Evolutionary conservation across 495 filamentous ascomycete genomes (phyloP).

Genomic region (Trichoderma reesei): DNA sequence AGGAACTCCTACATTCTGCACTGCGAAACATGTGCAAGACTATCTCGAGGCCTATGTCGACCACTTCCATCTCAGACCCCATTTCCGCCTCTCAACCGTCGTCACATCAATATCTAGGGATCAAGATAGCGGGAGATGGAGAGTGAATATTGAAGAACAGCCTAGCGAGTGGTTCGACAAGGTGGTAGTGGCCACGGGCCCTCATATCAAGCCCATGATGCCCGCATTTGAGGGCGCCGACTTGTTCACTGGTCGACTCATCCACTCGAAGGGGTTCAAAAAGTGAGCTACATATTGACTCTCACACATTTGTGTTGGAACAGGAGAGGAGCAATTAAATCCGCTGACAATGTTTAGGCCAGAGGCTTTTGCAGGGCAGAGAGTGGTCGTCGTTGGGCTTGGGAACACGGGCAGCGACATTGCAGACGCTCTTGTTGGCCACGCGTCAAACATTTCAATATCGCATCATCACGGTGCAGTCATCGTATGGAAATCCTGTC

Average conservation of each 20-base stretch:
- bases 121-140: conserved; percentile 17
- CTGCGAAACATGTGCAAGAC: conserved; percentile 16
- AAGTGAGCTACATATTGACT: conserved; percentile 1
- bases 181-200: conserved; percentile 19
- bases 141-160: conserved; percentile 13
- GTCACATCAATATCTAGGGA: conserved; percentile 17
- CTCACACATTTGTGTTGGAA: not conserved
- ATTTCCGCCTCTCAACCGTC: conserved; percentile 20
- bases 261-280: conserved; percentile 17
- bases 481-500: conserved; percentile 5
- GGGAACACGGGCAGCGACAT: conserved; percentile 17
- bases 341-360: not conserved
- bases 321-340: not conserved
- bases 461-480: conserved; percentile 16
- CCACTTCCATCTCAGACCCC: conserved; percentile 21
- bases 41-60: conserved; percentile 20
- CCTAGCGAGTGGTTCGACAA: conserved; percentile 17
- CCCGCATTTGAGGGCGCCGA: conserved; percentile 16
- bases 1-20: conserved; percentile 10
- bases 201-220: conserved; percentile 15
- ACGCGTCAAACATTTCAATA: conserved; percentile 14
- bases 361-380: conserved; percentile 15
- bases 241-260: conserved; percentile 16
- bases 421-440: conserved; percentile 10
- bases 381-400: conserved; percentile 14